These are phyloP conservation scores for Sistotremastrum suecicum DNA, from an alignment of 768 basidiomycete species.

Conservation along the genomic window DNA sequence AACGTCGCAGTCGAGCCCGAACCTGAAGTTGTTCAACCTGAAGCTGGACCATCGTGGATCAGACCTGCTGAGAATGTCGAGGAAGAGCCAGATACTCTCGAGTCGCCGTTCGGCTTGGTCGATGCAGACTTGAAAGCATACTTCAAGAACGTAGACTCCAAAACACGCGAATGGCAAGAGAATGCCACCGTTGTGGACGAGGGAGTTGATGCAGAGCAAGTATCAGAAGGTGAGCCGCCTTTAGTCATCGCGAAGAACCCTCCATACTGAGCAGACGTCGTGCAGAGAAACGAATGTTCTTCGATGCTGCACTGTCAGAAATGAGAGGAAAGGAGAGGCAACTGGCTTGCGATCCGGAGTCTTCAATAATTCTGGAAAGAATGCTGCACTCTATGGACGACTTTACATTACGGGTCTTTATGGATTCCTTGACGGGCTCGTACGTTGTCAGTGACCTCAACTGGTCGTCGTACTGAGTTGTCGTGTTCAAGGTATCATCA, in stretches of 20 bases:
- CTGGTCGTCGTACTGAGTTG: neutral
- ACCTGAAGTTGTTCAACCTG: slow-evolving; percentile 6
- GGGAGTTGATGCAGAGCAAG: slow-evolving; percentile 23
- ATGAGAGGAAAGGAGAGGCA: slow-evolving; percentile 81
- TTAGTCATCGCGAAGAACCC: neutral
- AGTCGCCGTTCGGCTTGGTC: slow-evolving; percentile 82
- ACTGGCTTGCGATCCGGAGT: slow-evolving; percentile 87
- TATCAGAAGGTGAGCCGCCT: slow-evolving; percentile 1
- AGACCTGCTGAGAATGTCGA: slow-evolving; percentile 24
- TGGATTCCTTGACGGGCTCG: slow-evolving; percentile 80
- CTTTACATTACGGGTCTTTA: slow-evolving; percentile 81
- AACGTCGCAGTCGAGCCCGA: slow-evolving; percentile 24
- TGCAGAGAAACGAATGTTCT: slow-evolving; percentile 61
- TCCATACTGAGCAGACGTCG: neutral
- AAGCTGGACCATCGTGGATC: slow-evolving; percentile 60
- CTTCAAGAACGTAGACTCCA: slow-evolving; percentile 77
- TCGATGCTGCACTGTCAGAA: slow-evolving; percentile 71
- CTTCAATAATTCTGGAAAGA: slow-evolving; percentile 79
- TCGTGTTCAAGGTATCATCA: slow-evolving; percentile 37
- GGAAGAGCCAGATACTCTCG: slow-evolving; percentile 29
- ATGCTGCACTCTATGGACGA: slow-evolving; percentile 92
- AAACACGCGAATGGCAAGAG: slow-evolving; percentile 80
- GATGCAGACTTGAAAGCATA: slow-evolving; percentile 89
- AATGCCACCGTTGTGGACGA: slow-evolving; percentile 24
- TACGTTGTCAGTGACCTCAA: slow-evolving; percentile 29